These are phyloP conservation scores for Apiotrichum veenhuisii DNA, from an alignment of 1,284 basidiomycete genomes.

Conservation along the genomic window DNA sequence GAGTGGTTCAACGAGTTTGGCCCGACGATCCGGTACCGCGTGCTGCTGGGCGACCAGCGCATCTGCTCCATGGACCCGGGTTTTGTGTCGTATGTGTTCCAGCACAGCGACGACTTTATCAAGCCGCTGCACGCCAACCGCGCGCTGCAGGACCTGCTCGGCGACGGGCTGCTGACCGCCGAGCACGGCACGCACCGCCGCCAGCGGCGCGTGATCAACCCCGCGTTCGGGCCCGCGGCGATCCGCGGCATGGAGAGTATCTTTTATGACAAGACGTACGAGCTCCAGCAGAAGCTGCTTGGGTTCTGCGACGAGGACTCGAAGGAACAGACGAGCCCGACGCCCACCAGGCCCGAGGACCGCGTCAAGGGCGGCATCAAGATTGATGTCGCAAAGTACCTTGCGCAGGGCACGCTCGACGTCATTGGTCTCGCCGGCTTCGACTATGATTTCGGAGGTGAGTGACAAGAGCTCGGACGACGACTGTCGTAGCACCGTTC, in stretches of 20 bases:
- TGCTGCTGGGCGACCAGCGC: constrained; percentile 33
- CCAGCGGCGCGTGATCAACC: constrained; percentile 53
- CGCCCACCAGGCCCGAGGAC: constrained; percentile 18
- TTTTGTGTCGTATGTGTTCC: constrained; percentile 61
- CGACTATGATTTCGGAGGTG: constrained; percentile 55
- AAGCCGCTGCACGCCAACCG: constrained; percentile 63
- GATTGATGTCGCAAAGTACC: constrained; percentile 59
- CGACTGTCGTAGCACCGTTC: too few relatives aligned
- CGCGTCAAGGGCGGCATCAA: constrained; percentile 8
- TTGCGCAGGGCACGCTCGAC: constrained; percentile 61
- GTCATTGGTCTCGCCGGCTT: constrained; percentile 66
- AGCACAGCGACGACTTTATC: constrained; percentile 60
- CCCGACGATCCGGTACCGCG: constrained; percentile 21
- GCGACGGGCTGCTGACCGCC: constrained; percentile 42
- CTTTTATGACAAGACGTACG: constrained; percentile 61
- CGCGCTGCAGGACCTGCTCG: constrained; percentile 51
- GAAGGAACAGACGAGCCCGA: constrained; percentile 1
- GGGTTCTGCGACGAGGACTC: constrained; percentile 12
- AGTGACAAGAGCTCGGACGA: constrained; percentile 8
- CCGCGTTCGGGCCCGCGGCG: constrained; percentile 47
- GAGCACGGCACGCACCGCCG: constrained; percentile 56
- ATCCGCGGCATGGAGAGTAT: constrained; percentile 54
- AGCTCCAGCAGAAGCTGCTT: constrained; percentile 49
- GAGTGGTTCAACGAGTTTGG: constrained; percentile 27
- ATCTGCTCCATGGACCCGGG: constrained; percentile 61